Percentiles rank a stretch among this genome's conserved stretches.
phyloP scores from a whole-genome alignment of 2,329 filamentous ascomycete genomes.

The Trichoderma koningiopsis region DNA sequence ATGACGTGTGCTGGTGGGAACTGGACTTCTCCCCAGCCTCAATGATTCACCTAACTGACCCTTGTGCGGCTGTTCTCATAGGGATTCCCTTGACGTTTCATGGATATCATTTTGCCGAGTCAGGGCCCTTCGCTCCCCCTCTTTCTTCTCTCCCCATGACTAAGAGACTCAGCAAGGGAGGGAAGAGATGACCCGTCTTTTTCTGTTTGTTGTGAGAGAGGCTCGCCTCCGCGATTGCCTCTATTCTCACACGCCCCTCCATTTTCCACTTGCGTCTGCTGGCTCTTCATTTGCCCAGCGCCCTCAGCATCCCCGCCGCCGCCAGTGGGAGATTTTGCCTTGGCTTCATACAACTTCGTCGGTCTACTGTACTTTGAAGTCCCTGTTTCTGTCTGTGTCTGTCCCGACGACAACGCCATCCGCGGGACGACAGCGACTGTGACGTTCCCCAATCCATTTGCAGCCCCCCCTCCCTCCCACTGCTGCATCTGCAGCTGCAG shows the following conservation, averaged over 20 bases:
- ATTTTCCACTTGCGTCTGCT: not conserved
- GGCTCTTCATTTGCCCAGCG: not conserved
- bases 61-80: slow-evolving; percentile 19
- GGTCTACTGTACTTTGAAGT: not conserved
- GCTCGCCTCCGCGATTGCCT: slow-evolving; percentile 17
- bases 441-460: slow-evolving; percentile 3
- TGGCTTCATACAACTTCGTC: not conserved
- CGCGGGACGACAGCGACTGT: slow-evolving; percentile 6
- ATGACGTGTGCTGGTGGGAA: slow-evolving; percentile 14
- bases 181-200: not conserved
- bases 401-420: not conserved
- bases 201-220: not conserved
- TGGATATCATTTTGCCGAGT: slow-evolving; percentile 16
- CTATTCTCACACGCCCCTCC: not conserved
- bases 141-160: slow-evolving; percentile 1
- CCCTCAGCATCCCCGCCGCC: not conserved
- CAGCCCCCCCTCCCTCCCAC: not conserved
- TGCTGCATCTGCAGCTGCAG: slow-evolving; percentile 6
- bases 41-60: slow-evolving; percentile 1
- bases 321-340: slow-evolving; percentile 22
- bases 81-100: slow-evolving; percentile 14
- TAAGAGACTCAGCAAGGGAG: slow-evolving; percentile 8
- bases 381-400: not conserved
- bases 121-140: not conserved
- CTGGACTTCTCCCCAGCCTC: not conserved